Base-by-base conservation (phyloP, 2,329 filamentous ascomycete genomes). In the Cadophora malorum region DNA sequence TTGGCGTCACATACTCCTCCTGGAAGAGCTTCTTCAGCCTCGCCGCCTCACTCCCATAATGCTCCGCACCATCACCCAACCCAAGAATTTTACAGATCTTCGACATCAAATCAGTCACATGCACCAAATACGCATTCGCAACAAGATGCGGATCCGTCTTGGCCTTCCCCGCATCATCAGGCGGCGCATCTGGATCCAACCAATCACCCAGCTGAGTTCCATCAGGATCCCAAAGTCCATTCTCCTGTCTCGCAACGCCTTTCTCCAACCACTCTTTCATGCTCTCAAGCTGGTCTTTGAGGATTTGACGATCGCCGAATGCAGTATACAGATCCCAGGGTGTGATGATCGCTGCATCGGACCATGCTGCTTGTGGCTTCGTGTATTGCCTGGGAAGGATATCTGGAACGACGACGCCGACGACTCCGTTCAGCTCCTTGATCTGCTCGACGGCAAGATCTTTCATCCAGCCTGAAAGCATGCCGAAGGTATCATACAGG, bases 141-240 rank as follows among this genome's bases (percentile, higher is more conserved):
- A 84, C 81, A 1, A 83, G 77, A 3, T 76, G 75, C 0, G 78
- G 74, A 47, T 80, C 76, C 0, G 83, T 84, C 0, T 78, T 79
- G 0, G 80, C 81, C 19, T 73, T 74, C 2, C 76, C 79, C 0
- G 83, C 79, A 9, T 79, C 71, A 0, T 81, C 76, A 0, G 79
- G 76, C 0, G 83, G 82, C 0, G 83, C 79, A 3, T 78, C 77
- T 0, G 83, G 83, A 64, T 84, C 83, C 1, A 85, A 78, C 83
- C 83, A 85, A 69, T 85, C 83, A 35, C 81, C 78, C 45, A 79
- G 79, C 67, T 84, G 82, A 55, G 76, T 77, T 10, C 67, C 66
- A 31, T 70, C 73, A 4, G 75, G 76, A 55, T 79, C 72, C 83
- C 83, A 85, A 0, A 85, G 75, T 1, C 80, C 78, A 7, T 74